Evolutionary conservation across 768 basidiomycete species (phyloP), one percentile per base, ranked within the genome.

Genomic region (Pisolithus tinctorius): DNA sequence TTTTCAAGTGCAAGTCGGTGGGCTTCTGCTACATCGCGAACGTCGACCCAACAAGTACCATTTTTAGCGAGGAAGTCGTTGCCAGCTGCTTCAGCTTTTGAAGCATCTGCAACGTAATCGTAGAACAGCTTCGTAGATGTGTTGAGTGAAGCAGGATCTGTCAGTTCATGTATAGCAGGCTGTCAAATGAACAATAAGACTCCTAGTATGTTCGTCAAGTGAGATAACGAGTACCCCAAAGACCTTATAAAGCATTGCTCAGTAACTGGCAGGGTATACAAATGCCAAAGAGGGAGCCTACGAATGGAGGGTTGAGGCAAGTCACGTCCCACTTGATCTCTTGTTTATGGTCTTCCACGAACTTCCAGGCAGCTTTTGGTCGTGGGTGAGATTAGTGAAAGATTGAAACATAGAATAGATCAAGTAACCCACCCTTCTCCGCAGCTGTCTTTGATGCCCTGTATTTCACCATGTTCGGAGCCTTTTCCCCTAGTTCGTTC

Each of bases 381-480:
- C 2, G 20, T 31, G 2, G 11, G 40, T 31, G 6, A 6, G 2
- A 40, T 7, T 2, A 31, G 13, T n/a, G 5, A 43, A 1, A 41
- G 17, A 13, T 13, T 4, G 25, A 27, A 38, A 4, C n/a, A 6
- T 13, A 0, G 14, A 39, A 37, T 36, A 6, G 26, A 37, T 26
- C 23, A 36, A 52, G 0, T 4, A 3, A 3, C 54, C 53, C 6
- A 77, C 81, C 74, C 66, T 69, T 72, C 65, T 90, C 88, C 0
- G 84, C 82, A 2, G 86, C 69, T 2, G 72, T 74, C 70, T 89
- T 88, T 16, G 78, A 80, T 2, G 82, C 80, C 20, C 71, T 59
- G 61, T 89, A 88, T 56, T 76, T 80, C 23, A 25, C 36, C 31
- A 52, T 39, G 20, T 36, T 47, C 0, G 62, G 50, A 0, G 78